A percentile compares a stretch with the other conserved stretches of the same genome.
Evolutionary conservation across 495 filamentous ascomycete genomes (phyloP).

Genomic region (Sordaria brevicollis): DNA sequence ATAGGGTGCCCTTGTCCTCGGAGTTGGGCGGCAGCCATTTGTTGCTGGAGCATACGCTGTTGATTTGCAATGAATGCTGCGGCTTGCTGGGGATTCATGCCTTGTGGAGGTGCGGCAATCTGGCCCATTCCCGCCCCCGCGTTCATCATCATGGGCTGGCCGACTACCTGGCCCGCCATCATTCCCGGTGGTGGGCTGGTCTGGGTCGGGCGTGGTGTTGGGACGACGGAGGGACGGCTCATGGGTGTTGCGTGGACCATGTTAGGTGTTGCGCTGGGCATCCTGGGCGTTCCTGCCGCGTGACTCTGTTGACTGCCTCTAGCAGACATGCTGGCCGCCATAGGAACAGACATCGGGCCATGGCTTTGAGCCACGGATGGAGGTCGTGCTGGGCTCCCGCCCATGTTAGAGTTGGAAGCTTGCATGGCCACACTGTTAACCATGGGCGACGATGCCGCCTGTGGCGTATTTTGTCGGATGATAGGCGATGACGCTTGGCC

Average conservation of each 20-base stretch:
- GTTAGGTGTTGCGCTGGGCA: slow-evolving; percentile 68
- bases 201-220: slow-evolving; percentile 62
- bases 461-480: slow-evolving; percentile 68
- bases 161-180: slow-evolving; percentile 44
- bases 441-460: slow-evolving; percentile 66
- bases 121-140: slow-evolving; percentile 32
- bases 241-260: slow-evolving; percentile 63
- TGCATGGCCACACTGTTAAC: slow-evolving; percentile 67
- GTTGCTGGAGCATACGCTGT: slow-evolving; percentile 44
- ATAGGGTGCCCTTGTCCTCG: slow-evolving; percentile 24
- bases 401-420: slow-evolving; percentile 67
- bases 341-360: slow-evolving; percentile 49
- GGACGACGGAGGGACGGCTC: slow-evolving; percentile 54
- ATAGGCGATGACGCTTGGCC: slow-evolving; percentile 68
- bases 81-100: not conserved
- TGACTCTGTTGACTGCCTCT: slow-evolving; percentile 74
- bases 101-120: slow-evolving; percentile 14
- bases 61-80: slow-evolving; percentile 40
- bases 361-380: slow-evolving; percentile 67
- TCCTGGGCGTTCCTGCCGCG: slow-evolving; percentile 67
- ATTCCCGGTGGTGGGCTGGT: slow-evolving; percentile 53
- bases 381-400: slow-evolving; percentile 65
- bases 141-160: slow-evolving; percentile 39
- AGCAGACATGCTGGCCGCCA: slow-evolving; percentile 62
- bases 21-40: slow-evolving; percentile 22